Base-by-base conservation (phyloP, 2,329 filamentous ascomycete species). In the Fusarium brevicatenulatum region DNA sequence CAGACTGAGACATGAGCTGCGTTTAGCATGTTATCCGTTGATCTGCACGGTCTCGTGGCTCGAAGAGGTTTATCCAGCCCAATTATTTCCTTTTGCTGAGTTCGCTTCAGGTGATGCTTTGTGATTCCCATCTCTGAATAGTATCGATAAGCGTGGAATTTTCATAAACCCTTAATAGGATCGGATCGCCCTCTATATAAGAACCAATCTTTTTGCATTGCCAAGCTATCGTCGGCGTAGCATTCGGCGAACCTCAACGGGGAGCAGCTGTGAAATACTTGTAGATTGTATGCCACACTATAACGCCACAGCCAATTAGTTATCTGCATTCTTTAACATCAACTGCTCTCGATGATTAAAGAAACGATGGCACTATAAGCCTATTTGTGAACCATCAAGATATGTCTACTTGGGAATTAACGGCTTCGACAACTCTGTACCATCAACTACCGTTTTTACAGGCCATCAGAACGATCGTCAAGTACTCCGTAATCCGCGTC, bases 221-320 rank as follows among this genome's bases (percentile, higher is more conserved):
- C 42, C 23, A 54, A 44, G 49, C 56, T 32, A 30, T 70, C 55
- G 30, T 58, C 69, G 69, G 65, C 60, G 65, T 70, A 72, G 37
- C 21, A 42, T 32, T 72, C 69, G 59, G 69, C 65, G 59, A 72
- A 72, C 69, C 28, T 56, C n/a, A 37, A 28, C 37, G 61, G 34
- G 23, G 34, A 64, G 32, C 34, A 47, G 13, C 21, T 42, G 15
- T 36, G 25, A 68, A 61, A 39, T 47, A 12, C 18, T 18, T 36
- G 8, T 36, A 34, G 7, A 6, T 25, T 62, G 42, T 15, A 68
- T 68, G 42, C 36, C 37, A 50, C 65, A 63, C 43, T 49, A 42
- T n/a, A 49, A 50, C 32, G 65, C 63, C 55, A 68, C 63, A 40
- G 47, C 21, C 42, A 40, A 23, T 40, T 21, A 28, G 28, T 37